These are phyloP conservation scores for Lactarius pseudohatsudake DNA, from an alignment of 768 basidiomycete genomes.

Conservation along the genomic window DNA sequence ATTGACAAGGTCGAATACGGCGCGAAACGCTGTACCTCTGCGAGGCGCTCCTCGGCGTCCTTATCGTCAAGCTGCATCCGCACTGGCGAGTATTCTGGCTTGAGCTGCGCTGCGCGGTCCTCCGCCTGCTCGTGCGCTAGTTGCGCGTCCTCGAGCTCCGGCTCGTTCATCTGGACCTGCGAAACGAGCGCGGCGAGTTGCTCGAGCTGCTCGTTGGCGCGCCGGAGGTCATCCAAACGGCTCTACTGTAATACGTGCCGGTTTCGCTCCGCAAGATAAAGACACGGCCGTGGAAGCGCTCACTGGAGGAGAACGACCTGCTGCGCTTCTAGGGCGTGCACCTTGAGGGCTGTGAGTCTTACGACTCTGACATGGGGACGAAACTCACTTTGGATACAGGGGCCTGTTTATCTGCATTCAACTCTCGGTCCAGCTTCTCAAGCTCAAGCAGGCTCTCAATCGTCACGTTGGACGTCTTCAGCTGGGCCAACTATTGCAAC, in stretches of 20 bases:
- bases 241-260: conserved; percentile 38
- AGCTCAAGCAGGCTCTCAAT: conserved; percentile 50
- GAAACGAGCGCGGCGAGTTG: too few relatives aligned
- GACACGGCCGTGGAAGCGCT: conserved; percentile 55
- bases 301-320: conserved; percentile 50
- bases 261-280: conserved; percentile 60
- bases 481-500: conserved; percentile 34
- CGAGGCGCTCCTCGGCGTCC: conserved; percentile 66
- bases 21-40: conserved; percentile 48
- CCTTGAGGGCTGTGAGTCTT: conserved; percentile 33
- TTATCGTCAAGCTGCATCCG: conserved; percentile 75
- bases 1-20: not conserved
- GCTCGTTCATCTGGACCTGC: conserved; percentile 39
- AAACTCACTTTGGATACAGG: conserved; percentile 54
- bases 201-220: too few relatives aligned
- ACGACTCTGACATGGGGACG: not conserved
- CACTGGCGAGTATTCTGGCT: conserved; percentile 35
- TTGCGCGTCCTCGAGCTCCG: too few relatives aligned
- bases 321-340: conserved; percentile 60
- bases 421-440: conserved; percentile 59
- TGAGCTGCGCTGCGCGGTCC: too few relatives aligned
- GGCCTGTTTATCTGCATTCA: conserved; percentile 24
- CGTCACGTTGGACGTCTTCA: too few relatives aligned
- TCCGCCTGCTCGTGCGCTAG: conserved; percentile 36
- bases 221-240: too few relatives aligned